These are phyloP conservation scores for Penicillium pancosmium DNA, from an alignment of 495 filamentous ascomycete species.

Conservation along the genomic window DNA sequence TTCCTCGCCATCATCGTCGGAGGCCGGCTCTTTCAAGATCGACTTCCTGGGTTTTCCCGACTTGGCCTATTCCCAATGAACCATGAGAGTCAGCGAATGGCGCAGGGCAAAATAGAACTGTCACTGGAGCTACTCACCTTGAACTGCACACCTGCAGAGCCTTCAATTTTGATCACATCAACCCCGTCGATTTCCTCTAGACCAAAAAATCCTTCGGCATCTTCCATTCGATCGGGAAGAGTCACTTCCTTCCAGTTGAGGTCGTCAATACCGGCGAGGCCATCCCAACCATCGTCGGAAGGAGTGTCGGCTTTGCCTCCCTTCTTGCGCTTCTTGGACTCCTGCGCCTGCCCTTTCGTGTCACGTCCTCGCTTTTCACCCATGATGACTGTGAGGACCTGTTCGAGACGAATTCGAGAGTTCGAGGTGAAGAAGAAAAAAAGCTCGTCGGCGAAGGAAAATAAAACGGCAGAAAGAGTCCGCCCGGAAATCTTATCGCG, in stretches of 20 bases:
- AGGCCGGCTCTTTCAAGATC: slow-evolving; percentile 31
- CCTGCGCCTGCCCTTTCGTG: slow-evolving; percentile 29
- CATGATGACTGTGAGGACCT: slow-evolving; percentile 27
- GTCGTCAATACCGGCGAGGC: slow-evolving; percentile 56
- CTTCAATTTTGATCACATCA: slow-evolving; percentile 62
- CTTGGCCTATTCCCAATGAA: slow-evolving; percentile 32
- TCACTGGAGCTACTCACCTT: slow-evolving; percentile 40
- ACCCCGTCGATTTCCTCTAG: slow-evolving; percentile 92
- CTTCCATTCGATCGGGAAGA: slow-evolving; percentile 83
- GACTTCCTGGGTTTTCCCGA: slow-evolving; percentile 41
- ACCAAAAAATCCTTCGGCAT: slow-evolving; percentile 94
- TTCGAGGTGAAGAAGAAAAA: slow-evolving; percentile 9
- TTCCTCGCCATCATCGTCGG: slow-evolving; percentile 48
- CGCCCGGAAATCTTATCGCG: slow-evolving; percentile 45
- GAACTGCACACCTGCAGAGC: slow-evolving; percentile 44
- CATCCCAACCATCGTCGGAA: slow-evolving; percentile 30
- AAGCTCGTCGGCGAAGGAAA: slow-evolving; percentile 28
- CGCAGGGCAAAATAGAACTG: background rate
- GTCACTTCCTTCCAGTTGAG: slow-evolving; percentile 81
- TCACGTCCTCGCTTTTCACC: slow-evolving; percentile 54
- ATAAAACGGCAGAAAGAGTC: slow-evolving; percentile 46
- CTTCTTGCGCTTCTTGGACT: slow-evolving; percentile 56
- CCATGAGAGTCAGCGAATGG: background rate
- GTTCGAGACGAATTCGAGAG: slow-evolving; percentile 3
- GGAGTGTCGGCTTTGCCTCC: slow-evolving; percentile 31